Percentiles rank a stretch among this genome's conserved stretches.
Evolutionary conservation across 345 rosid species (phyloP).

Genomic region (Brassica carinata): DNA sequence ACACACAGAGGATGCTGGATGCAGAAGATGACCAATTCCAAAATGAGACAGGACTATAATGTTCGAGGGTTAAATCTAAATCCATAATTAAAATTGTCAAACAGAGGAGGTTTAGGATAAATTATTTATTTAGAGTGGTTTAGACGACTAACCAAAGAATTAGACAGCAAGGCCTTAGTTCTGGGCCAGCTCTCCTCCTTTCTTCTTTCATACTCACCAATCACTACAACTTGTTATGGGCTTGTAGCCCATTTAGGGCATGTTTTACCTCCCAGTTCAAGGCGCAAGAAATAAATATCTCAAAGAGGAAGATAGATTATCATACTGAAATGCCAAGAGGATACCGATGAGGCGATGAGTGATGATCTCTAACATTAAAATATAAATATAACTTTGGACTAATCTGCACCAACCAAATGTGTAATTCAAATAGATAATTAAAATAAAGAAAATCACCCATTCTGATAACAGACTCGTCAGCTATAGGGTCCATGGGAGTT

Average conservation of each 20-base stretch:
- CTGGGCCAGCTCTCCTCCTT: background rate
- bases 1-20: background rate
- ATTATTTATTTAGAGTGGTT: background rate
- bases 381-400: too few relatives aligned
- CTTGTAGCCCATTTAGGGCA: background rate
- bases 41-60: background rate
- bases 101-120: background rate
- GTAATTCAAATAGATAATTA: too few relatives aligned
- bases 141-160: background rate
- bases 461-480: conserved; percentile 6
- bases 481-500: conserved; percentile 23
- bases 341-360: background rate
- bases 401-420: too few relatives aligned
- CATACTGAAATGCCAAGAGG: conserved; percentile 6
- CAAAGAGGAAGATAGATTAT: background rate
- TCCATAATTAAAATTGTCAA: background rate
- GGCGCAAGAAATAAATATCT: background rate
- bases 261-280: background rate
- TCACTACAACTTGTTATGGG: background rate
- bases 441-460: background rate
- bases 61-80: background rate
- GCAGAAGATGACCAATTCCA: background rate
- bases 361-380: background rate
- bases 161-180: background rate
- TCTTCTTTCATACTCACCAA: background rate